A percentile compares a stretch with the other conserved stretches of the same genome.
These are phyloP conservation scores for Fallopia convolvulus DNA, from an alignment of 148 eudicot species.

Conservation along the genomic window DNA sequence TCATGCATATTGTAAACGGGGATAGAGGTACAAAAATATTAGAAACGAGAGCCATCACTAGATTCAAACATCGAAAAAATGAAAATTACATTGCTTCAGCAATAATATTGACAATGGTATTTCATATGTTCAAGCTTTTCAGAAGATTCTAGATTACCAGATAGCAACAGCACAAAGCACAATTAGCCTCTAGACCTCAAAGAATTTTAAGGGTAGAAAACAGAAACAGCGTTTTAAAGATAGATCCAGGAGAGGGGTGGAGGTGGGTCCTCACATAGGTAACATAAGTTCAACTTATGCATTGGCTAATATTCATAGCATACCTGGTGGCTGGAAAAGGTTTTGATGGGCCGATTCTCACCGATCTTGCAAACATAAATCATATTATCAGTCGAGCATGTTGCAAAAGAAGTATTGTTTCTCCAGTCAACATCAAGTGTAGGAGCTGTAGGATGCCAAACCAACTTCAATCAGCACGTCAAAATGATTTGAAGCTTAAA, in stretches of 20 bases:
- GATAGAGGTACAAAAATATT: background rate
- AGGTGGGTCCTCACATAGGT: background rate
- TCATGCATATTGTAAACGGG: background rate
- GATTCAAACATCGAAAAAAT: background rate
- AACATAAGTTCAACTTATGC: background rate
- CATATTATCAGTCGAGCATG: constrained; percentile 65
- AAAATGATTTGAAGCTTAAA: background rate
- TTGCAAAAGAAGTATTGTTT: constrained; percentile 66
- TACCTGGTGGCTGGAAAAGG: constrained; percentile 74
- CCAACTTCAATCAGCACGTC: background rate
- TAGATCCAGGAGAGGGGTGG: background rate
- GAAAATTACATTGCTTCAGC: background rate
- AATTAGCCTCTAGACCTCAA: background rate
- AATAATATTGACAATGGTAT: background rate
- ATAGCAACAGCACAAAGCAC: background rate
- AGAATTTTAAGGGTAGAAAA: background rate
- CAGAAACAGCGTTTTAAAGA: background rate
- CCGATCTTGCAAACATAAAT: constrained; percentile 70
- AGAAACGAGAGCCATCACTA: background rate
- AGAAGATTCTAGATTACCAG: too few relatives aligned
- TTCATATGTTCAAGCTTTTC: background rate
- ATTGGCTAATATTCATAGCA: constrained; percentile 9
- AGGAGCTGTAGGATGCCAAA: constrained; percentile 36
- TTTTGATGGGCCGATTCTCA: constrained; percentile 43
- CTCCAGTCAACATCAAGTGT: constrained; percentile 79